Base-by-base conservation (phyloP, 1,284 basidiomycete genomes). In the Athelia psychrophila region DNA sequence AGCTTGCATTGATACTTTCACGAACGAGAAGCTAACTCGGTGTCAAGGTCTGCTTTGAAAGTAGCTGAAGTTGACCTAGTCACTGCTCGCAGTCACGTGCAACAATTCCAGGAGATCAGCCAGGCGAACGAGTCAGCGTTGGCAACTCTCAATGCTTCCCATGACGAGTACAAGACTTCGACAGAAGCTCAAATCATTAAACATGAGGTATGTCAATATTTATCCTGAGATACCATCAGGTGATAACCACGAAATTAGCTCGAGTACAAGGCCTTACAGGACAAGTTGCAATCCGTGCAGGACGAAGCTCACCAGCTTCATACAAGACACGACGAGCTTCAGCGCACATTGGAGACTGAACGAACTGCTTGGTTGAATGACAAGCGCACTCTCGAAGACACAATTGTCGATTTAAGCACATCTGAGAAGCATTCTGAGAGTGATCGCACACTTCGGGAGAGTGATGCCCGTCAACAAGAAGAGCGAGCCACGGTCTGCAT, bases 41-140 rank as follows among this genome's bases (percentile, higher is more conserved):
- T 40, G 18, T 19, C 33, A 60, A 93, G 91, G 18, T 83, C 83
- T 48, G 75, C 84, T 19, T 73, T 94, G 44, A 91, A 90, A 69
- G 76, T 90, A 3, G 76, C 86, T 1, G 84, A 93, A 65, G 76
- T 89, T 19, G 90, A 93, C 58, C 76, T 92, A 32, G 74, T 81
- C 4, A 74, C 84, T 33, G 85, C 91, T 2, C 77, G 79, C 48
- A 80, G 74, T 47, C 88, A 94, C 62, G 85, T 88, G 20, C 80
- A 88, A 56, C 91, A 94, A 65, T 94, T 88, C 79, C 81, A 91
- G 64, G 84, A 88, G 53, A 92, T 93, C 60, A 88, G 88, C 53
- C 80, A 86, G 61, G 88, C 89, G 0, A 93, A 82, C 60, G 93
- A 95, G 63, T 78, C 78, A 55, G 90, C 91, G 16, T 74, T 95